Base-by-base conservation (phyloP, 106 monocot species). In the Agapanthus africanus region DNA sequence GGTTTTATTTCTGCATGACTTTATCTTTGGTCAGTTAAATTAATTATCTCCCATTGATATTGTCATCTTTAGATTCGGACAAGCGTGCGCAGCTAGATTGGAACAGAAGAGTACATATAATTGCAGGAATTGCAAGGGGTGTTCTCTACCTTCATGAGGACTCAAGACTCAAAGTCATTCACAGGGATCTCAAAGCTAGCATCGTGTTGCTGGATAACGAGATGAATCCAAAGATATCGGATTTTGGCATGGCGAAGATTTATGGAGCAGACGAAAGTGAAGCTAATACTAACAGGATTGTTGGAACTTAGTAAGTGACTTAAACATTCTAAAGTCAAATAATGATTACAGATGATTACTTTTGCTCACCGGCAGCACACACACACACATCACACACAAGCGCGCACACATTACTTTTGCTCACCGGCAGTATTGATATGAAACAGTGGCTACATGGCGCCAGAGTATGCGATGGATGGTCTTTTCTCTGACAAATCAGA, bases 391-490 rank as follows among this genome's bases (percentile, higher is more conserved):
- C n/a, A n/a, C n/a, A n/a, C n/a, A n/a, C n/a, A n/a, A n/a, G n/a
- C n/a, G n/a, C n/a, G n/a, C n/a, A n/a, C n/a, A n/a, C n/a, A 19
- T 34, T 35, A 7, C 4, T 61, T 61, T 34, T 35, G 18, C 6
- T n/a, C 36, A 61, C 1, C 36, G n/a, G 19, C 36, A 19, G 7
- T 19, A 18, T 61, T 13, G 60, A 74, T 65, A 40, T 16, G 47
- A 6, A 66, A 69, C 81, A 88, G 88, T 34, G 87, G 83, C 36
- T 87, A 87, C 39, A 75, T 87, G 78, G 83, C 87, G 1, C 61
- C 61, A 2, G 61, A 61, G 35, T 61, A 61, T 21, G 61, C 61
- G 36, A 61, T 36, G 36, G n/a, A 61, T 35, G 61, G 61, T 6
- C 19, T 61, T 15, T 36, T 35, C 61, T 61, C 61, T 13, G 35